phyloP scores from a whole-genome alignment of 2,329 filamentous ascomycete species.

The Xylaria sp. region DNA sequence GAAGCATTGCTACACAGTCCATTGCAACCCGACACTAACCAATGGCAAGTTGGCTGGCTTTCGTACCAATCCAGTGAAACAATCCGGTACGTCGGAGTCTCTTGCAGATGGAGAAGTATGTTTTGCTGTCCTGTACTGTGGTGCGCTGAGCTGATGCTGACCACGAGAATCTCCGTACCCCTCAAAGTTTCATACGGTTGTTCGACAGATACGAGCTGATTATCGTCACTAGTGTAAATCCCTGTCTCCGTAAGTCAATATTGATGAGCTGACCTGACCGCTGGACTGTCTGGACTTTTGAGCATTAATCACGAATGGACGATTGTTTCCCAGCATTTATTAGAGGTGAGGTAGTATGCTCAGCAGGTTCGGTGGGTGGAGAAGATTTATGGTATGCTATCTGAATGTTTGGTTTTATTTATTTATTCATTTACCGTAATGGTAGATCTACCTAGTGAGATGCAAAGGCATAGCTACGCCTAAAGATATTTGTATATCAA shows the following conservation, averaged over 20 bases:
- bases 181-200: constrained; percentile 24
- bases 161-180: constrained; percentile 4
- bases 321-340: neutral
- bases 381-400: neutral
- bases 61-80: neutral
- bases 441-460: constrained; percentile 9
- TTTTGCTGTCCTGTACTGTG: neutral
- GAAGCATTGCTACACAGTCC: neutral
- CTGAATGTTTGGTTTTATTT: neutral
- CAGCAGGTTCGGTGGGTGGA: neutral
- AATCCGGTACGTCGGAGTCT: neutral
- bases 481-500: constrained; percentile 20
- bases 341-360: neutral
- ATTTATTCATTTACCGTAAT: constrained; percentile 15
- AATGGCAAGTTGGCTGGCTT: neutral
- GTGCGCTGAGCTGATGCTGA: neutral
- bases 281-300: neutral
- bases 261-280: neutral
- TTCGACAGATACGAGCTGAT: constrained; percentile 23
- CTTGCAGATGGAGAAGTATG: no score
- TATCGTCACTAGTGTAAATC: constrained; percentile 3
- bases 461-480: constrained; percentile 8
- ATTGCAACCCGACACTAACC: neutral
- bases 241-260: constrained; percentile 5
- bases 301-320: neutral